Evolutionary conservation across 805 yeast genomes (phyloP).

Genomic region (Lipomyces orientalis): DNA sequence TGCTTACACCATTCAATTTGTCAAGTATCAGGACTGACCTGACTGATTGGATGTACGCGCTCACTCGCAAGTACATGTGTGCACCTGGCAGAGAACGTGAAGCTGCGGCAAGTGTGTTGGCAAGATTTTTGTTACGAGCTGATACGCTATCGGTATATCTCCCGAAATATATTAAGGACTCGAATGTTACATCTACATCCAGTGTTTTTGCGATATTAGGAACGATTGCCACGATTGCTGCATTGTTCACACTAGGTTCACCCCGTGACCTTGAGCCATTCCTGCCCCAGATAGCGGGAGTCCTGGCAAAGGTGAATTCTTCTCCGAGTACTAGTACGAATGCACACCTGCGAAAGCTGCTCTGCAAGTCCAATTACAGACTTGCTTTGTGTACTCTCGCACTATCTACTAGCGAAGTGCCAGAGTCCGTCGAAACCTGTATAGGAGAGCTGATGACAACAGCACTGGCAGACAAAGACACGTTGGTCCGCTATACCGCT

Average conservation of each 20-base stretch:
- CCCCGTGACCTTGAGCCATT: conserved; percentile 19
- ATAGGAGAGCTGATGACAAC: conserved; percentile 55
- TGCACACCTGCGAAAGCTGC: conserved; percentile 22
- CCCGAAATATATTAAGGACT: conserved; percentile 42
- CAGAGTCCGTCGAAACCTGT: conserved; percentile 54
- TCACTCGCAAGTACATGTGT: conserved; percentile 47
- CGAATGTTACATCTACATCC: background rate
- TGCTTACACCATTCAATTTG: conserved; percentile 76
- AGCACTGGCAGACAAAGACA: conserved; percentile 54
- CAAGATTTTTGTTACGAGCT: conserved; percentile 59
- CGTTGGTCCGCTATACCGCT: conserved; percentile 63
- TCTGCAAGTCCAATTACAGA: conserved; percentile 28
- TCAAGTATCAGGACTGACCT: conserved; percentile 46
- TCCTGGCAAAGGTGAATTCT: conserved; percentile 1
- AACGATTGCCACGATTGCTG: conserved; percentile 20
- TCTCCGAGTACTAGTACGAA: conserved; percentile 4
- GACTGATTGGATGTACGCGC: conserved; percentile 43
- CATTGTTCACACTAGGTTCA: conserved; percentile 10
- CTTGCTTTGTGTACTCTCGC: conserved; percentile 28
- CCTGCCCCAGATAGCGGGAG: conserved; percentile 1
- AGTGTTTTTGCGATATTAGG: conserved; percentile 19
- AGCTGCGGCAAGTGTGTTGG: conserved; percentile 57
- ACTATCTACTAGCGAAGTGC: conserved; percentile 42
- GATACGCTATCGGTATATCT: conserved; percentile 48
- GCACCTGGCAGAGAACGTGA: conserved; percentile 64